Base-by-base conservation (phyloP, 208 protist species). In the Novymonas esmeraldas region DNA sequence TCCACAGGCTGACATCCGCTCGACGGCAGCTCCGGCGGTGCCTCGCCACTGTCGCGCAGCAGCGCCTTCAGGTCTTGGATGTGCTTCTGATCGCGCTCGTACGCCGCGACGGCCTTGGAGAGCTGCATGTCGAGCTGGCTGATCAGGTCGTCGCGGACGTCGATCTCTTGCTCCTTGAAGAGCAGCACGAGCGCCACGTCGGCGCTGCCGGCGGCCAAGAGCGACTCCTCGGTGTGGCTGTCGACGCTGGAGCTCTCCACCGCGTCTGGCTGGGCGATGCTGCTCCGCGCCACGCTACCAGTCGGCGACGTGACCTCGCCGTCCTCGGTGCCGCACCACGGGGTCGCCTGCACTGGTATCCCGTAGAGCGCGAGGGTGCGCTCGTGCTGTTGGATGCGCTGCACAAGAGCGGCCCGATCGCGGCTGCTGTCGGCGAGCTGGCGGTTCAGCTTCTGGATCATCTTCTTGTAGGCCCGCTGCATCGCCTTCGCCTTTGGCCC, bases 91-190 rank as follows among this genome's bases (percentile, higher is more conserved):
- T 87, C 68, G 24, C 76, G 73, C 49, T 80, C 68, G 34, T 82
- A 70, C 18, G 75, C 72, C 9, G 84, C 70, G 7, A 68, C 51
- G n/a, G 76, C 79, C 55, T 66, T 70, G 14, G 64, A 61, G n/a
- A 95, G 65, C 31, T 84, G 65, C 26, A 60, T 54, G 42, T 95
- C 84, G 36, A 92, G 85, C 56, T 84, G 73, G 22, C 74, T 69
- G 46, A 95, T 73, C 4, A 87, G 66, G 42, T 84, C 73, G 44
- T 87, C 67, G 50, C 89, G 76, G 11, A 76, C 70, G 22, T 87
- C 82, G n/a, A 86, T 78, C 67, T 92, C 85, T 10, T 78, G 79
- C 24, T 89, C 82, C 51, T 90, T 85, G 50, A 86, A 51, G 22
- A 65, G 62, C 18, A 95, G 48, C 46, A 90, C 56, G 7, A 87